phyloP scores from a whole-genome alignment of 2,329 filamentous ascomycete species.

The Neonectria hederae region DNA sequence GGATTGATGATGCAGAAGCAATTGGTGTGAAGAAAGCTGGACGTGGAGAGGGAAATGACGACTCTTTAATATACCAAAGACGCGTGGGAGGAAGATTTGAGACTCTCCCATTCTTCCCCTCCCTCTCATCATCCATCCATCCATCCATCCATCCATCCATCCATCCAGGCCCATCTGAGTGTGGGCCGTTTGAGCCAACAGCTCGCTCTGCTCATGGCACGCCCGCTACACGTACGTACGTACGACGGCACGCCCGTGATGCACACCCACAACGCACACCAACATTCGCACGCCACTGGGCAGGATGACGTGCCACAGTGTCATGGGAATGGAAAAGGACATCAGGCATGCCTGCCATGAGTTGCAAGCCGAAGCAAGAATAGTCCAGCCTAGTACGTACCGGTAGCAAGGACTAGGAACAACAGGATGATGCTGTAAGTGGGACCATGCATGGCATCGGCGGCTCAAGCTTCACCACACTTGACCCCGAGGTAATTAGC shows the following conservation, averaged over 20 bases:
- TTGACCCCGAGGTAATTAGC: background rate
- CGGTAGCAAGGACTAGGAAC: background rate
- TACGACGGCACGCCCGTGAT: background rate
- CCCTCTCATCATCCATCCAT: background rate
- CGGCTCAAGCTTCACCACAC: background rate
- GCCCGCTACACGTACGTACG: background rate
- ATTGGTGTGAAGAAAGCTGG: background rate
- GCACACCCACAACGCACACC: background rate
- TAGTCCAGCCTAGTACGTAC: background rate
- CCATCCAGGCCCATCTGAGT: background rate
- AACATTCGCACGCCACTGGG: conserved; percentile 12
- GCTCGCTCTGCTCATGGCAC: conserved; percentile 8
- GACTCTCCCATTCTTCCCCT: background rate
- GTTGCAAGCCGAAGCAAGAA: conserved; percentile 3
- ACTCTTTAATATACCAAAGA: conserved; percentile 7
- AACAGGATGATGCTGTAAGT: background rate
- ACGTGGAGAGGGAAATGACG: background rate
- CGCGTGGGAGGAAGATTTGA: background rate
- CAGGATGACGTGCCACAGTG: conserved; percentile 39
- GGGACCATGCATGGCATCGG: conserved; percentile 3
- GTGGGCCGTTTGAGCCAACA: conserved; percentile 25
- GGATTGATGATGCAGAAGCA: background rate
- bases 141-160: background rate
- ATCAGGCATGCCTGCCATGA: conserved; percentile 21
- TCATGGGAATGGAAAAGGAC: conserved; percentile 25